phyloP scores from a whole-genome alignment of 129 eudicot species.

The Sambucus nigra region DNA sequence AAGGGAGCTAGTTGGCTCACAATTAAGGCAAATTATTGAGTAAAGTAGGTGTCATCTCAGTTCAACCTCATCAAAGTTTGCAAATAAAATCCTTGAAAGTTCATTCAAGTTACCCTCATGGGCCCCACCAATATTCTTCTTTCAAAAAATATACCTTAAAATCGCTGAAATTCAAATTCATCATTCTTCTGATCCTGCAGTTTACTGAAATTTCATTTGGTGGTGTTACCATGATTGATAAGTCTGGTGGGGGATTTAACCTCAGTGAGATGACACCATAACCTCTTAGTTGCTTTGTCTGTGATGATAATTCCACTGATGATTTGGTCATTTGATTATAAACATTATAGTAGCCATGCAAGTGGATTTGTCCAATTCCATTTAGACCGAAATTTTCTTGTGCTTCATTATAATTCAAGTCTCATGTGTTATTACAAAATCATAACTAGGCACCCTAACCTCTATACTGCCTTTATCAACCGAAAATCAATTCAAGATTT shows the following conservation, averaged over 20 bases:
- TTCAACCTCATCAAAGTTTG: conserved; percentile 20
- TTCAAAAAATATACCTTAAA: background rate
- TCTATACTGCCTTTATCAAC: conserved; percentile 1
- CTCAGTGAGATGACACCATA: conserved; percentile 9
- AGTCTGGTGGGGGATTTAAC: background rate
- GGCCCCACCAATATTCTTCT: background rate
- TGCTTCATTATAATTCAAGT: background rate
- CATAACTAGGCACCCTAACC: conserved; percentile 1
- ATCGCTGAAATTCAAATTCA: background rate
- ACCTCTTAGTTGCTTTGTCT: background rate
- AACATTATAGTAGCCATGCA: background rate
- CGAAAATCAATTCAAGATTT: background rate
- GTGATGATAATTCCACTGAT: background rate
- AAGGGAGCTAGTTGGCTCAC: conserved; percentile 18
- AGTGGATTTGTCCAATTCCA: conserved; percentile 3
- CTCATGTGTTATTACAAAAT: background rate
- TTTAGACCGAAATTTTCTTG: background rate
- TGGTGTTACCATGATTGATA: conserved; percentile 1
- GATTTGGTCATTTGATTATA: background rate
- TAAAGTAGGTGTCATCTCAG: conserved; percentile 20
- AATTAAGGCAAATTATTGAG: conserved; percentile 3
- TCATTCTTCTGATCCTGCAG: conserved; percentile 1
- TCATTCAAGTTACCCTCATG: background rate
- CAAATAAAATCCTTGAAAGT: conserved; percentile 1
- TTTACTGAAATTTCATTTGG: background rate